Percentiles rank a stretch among this genome's conserved stretches.
Evolutionary conservation across 345 rosid species (phyloP).

Genomic region (Brassica nigra): DNA sequence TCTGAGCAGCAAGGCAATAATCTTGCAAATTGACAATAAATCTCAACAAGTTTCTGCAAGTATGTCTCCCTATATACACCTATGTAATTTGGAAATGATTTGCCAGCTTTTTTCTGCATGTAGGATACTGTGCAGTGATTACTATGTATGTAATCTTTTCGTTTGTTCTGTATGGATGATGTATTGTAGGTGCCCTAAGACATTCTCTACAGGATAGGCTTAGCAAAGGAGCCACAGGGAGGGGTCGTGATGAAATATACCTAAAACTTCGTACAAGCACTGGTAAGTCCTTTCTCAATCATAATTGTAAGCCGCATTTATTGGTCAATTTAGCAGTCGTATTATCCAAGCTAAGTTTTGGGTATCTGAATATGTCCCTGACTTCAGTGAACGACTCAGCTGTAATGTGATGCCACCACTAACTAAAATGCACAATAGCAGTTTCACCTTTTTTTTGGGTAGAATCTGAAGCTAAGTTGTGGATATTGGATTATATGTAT

Average conservation of each 20-base stretch:
- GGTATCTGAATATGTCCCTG: slow-evolving; percentile 4
- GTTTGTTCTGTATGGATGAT: background rate
- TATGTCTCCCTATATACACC: slow-evolving; percentile 42
- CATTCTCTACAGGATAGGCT: background rate
- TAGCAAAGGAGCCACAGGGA: slow-evolving; percentile 82
- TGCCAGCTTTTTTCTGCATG: slow-evolving; percentile 14
- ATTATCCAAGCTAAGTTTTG: background rate
- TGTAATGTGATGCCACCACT: background rate
- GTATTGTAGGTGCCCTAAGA: background rate
- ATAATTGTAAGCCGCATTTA: background rate
- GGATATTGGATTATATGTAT: slow-evolving; percentile 3
- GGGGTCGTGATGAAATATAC: slow-evolving; percentile 77
- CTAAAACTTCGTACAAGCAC: slow-evolving; percentile 93
- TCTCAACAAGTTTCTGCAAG: slow-evolving; percentile 70
- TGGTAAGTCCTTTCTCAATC: slow-evolving; percentile 49
- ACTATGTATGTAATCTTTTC: background rate
- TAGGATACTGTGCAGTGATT: background rate
- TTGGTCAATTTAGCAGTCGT: slow-evolving; percentile 4
- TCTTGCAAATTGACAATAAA: slow-evolving; percentile 86
- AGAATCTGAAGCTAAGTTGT: slow-evolving; percentile 11
- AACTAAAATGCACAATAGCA: slow-evolving; percentile 1
- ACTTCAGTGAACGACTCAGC: slow-evolving; percentile 10
- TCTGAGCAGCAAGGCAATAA: slow-evolving; percentile 70
- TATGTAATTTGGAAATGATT: slow-evolving; percentile 8
- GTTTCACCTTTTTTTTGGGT: background rate